A percentile compares a stretch with the other conserved stretches of the same genome.
These are phyloP conservation scores for Geum urbanum DNA, from an alignment of 306 rosid species.

Conservation along the genomic window DNA sequence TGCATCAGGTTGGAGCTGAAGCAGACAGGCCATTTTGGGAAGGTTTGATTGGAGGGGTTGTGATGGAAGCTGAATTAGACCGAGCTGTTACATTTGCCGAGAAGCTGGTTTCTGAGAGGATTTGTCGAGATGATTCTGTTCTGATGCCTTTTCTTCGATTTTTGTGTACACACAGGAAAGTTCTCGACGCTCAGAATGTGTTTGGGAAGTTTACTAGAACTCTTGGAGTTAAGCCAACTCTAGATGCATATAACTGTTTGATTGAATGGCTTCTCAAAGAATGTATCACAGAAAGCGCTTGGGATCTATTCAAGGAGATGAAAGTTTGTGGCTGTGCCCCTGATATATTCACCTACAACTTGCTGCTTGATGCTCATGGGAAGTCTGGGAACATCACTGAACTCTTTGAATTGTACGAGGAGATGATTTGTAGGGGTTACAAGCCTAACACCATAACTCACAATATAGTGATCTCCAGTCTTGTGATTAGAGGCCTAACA, in stretches of 20 bases:
- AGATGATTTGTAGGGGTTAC: constrained; percentile 70
- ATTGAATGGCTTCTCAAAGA: constrained; percentile 66
- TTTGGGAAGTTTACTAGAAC: constrained; percentile 60
- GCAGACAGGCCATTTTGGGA: constrained; percentile 57
- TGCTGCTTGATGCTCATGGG: constrained; percentile 71
- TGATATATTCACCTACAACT: constrained; percentile 77
- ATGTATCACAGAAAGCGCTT: constrained; percentile 44
- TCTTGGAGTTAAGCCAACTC: constrained; percentile 57
- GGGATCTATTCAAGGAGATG: constrained; percentile 75
- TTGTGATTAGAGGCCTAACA: too few relatives aligned
- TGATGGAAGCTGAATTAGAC: constrained; percentile 58
- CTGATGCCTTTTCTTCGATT: constrained; percentile 60
- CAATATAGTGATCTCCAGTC: constrained; percentile 74
- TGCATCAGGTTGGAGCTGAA: constrained; percentile 34
- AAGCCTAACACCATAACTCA: constrained; percentile 73
- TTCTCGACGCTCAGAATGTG: constrained; percentile 58
- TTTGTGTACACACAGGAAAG: constrained; percentile 55
- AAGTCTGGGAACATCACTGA: constrained; percentile 66
- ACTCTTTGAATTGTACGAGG: constrained; percentile 60
- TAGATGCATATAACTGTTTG: constrained; percentile 71
- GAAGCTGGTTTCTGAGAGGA: constrained; percentile 43
- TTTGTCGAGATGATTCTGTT: constrained; percentile 59
- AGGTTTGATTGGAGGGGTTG: constrained; percentile 69
- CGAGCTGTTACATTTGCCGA: constrained; percentile 61
- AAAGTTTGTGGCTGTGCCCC: constrained; percentile 62